phyloP scores from a whole-genome alignment of 2,329 filamentous ascomycete species.

The Colletotrichum viniferum region DNA sequence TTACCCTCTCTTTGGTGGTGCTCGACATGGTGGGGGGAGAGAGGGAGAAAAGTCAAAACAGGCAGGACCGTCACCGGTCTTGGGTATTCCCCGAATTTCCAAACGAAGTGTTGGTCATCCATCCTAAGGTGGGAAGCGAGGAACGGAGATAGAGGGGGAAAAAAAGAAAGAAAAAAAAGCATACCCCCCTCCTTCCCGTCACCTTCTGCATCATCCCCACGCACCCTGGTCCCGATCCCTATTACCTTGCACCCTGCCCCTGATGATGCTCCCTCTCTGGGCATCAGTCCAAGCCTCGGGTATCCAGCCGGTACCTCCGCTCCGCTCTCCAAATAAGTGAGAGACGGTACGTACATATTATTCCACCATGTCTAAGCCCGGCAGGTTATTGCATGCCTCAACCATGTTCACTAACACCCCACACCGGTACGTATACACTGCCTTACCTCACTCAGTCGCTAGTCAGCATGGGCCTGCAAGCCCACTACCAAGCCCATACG shows the following conservation, averaged over 20 bases:
- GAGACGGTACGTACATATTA: neutral
- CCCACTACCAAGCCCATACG: constrained; percentile 7
- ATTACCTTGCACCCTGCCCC: neutral
- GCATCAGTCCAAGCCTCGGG: constrained; percentile 13
- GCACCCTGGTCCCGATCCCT: neutral
- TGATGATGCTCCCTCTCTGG: neutral
- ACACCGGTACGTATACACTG: neutral
- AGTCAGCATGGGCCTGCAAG: neutral
- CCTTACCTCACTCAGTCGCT: constrained; percentile 1
- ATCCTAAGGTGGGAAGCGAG: neutral
- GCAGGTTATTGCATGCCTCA: neutral
- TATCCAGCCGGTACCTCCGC: constrained; percentile 12
- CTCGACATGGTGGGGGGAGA: neutral
- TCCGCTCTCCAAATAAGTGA: neutral
- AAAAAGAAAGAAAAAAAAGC: neutral
- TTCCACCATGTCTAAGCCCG: neutral
- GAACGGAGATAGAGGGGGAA: neutral
- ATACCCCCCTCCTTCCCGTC: neutral
- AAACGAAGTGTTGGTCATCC: neutral
- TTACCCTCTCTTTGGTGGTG: neutral
- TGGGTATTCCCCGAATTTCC: neutral
- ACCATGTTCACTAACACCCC: neutral
- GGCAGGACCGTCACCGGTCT: neutral
- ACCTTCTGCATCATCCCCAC: neutral
- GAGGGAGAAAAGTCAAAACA: neutral